These are phyloP conservation scores for Syncephalastrum racemosum DNA, from an alignment of 371 early-diverging fungal genomes.

Conservation along the genomic window DNA sequence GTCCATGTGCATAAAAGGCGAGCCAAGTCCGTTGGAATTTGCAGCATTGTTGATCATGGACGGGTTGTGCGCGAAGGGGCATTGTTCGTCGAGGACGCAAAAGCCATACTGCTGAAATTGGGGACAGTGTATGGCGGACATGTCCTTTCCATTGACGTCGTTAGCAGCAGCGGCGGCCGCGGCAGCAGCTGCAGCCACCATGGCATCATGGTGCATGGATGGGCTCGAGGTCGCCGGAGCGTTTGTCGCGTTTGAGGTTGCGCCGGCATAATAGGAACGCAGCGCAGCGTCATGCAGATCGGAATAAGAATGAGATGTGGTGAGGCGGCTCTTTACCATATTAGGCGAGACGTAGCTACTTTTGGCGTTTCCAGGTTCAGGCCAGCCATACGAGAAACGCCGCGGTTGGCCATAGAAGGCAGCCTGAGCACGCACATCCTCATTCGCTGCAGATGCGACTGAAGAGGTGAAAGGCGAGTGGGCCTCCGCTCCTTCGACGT, in stretches of 20 bases:
- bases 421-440: constrained; percentile 25
- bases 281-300: constrained; percentile 28
- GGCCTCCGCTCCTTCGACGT: constrained; percentile 21
- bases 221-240: constrained; percentile 1
- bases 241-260: neutral
- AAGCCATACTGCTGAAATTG: constrained; percentile 59
- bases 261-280: constrained; percentile 9
- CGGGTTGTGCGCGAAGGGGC: constrained; percentile 52
- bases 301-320: constrained; percentile 31
- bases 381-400: constrained; percentile 34
- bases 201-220: constrained; percentile 11
- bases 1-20: neutral
- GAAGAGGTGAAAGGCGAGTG: constrained; percentile 5
- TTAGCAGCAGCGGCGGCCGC: constrained; percentile 5
- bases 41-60: constrained; percentile 8
- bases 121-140: constrained; percentile 17
- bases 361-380: constrained; percentile 13
- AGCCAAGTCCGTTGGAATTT: neutral
- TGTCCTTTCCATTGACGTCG: constrained; percentile 10
- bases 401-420: constrained; percentile 30
- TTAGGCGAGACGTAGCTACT: constrained; percentile 9
- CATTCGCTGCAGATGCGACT: constrained; percentile 7
- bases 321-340: constrained; percentile 18
- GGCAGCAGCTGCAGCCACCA: constrained; percentile 5
- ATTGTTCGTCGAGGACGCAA: constrained; percentile 60